Evolutionary conservation across 2,329 filamentous ascomycete genomes (phyloP), one percentile per base, ranked within the genome.

Genomic region (Xylaria sp.): DNA sequence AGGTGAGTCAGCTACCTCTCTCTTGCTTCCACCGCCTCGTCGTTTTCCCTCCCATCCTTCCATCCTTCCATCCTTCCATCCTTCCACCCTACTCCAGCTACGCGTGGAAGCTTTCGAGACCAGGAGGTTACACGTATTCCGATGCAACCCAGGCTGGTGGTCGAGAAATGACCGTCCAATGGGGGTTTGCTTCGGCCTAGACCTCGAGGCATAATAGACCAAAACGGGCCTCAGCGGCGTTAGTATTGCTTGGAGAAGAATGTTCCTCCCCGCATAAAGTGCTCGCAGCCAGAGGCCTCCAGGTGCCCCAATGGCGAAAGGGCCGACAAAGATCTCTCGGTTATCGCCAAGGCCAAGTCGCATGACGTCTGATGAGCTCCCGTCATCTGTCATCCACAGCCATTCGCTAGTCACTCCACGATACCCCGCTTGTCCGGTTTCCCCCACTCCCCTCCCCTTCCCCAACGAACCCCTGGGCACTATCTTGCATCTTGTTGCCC

Each of bases 1-100:
- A 84, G 83, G 85, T 87, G 79, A 79, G 82, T 76, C 36, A 29
- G 47, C 13, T 38, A 11, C 56, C 50, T 50, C 38, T 53, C 64
- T 59, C 38, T 67, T 45, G 38, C 59, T 59, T 39, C 29, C 7
- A 20, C 39, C 45, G 10, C 22, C 29, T 47, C 42, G 10, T 55
- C 20, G 25, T 39, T 29, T 27, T 25, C 45, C 59, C 25, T 63
- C 42, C n/a, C 36, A n/a, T 42, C 39, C 17, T 9, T 7, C n/a
- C n/a, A 44, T 44, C 42, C n/a, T 22, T 44, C 39, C 10, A 9
- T 44, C n/a, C 17, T 45, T 45, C 42, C n/a, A n/a, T 60, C 29
- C 57, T 61, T 9, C 49, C 31, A 15, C 55, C 31, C 47, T 44
- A 58, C 20, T 51, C 49, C 55, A 31, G 58, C 27, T 42, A 55